phyloP scores from a whole-genome alignment of 805 yeast genomes.

The Metschnikowia amazonensis region DNA sequence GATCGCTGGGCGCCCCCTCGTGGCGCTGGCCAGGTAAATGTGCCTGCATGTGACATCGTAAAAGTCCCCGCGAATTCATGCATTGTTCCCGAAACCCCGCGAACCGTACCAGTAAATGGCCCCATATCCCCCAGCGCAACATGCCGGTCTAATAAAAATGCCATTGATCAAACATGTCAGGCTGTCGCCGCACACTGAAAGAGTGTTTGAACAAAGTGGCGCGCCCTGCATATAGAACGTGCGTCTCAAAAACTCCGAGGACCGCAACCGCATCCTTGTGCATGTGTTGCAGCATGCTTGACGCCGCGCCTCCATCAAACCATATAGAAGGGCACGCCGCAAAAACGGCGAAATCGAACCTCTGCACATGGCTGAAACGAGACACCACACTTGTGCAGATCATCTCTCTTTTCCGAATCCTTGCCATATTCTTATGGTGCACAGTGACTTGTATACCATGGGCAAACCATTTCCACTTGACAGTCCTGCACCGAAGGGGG shows the following conservation, averaged over 20 bases:
- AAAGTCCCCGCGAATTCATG: slow-evolving; percentile 4
- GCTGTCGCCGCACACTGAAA: too few species aligned
- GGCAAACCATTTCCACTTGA: too few species aligned
- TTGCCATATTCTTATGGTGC: too few species aligned
- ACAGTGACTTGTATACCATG: too few species aligned
- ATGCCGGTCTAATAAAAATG: neutral
- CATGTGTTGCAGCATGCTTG: slow-evolving; percentile 6
- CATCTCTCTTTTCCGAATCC: too few species aligned
- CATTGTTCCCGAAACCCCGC: slow-evolving; percentile 2
- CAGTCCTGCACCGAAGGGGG: neutral
- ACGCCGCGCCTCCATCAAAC: slow-evolving; percentile 4
- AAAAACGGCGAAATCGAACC: neutral
- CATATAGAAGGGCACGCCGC: neutral
- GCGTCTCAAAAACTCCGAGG: slow-evolving; percentile 1
- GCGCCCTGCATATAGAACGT: neutral
- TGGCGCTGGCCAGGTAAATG: neutral
- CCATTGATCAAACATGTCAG: too few species aligned
- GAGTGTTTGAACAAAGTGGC: neutral
- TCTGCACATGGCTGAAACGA: neutral
- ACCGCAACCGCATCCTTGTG: slow-evolving; percentile 1
- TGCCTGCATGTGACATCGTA: slow-evolving; percentile 2
- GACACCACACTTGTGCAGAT: neutral
- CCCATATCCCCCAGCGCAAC: neutral
- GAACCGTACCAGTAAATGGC: neutral
- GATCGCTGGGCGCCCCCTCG: neutral